These are phyloP conservation scores for Citrus australasica DNA, from an alignment of 345 rosid genomes.

Conservation along the genomic window DNA sequence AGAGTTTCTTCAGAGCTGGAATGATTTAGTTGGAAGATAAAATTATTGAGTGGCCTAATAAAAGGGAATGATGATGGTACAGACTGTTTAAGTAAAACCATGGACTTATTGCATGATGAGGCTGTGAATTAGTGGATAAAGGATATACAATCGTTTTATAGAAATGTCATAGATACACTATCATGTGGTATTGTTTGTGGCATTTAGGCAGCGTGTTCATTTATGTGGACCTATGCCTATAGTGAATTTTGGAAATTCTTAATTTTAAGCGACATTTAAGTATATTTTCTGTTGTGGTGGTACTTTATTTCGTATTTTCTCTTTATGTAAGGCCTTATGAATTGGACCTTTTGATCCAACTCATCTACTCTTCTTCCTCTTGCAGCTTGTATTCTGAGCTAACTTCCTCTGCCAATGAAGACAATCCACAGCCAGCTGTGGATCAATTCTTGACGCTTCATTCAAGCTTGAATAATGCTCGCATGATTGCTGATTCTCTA, in stretches of 20 bases:
- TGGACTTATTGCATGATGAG: background rate
- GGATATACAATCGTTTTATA: background rate
- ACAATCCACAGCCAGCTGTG: constrained; percentile 80
- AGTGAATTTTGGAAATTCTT: background rate
- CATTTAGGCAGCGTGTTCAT: background rate
- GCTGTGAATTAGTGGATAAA: background rate
- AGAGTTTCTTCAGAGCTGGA: background rate
- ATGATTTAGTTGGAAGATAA: background rate
- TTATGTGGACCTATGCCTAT: background rate
- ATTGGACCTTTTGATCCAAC: background rate
- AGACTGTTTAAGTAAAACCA: background rate
- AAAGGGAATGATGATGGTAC: background rate
- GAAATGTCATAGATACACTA: background rate
- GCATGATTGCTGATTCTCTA: constrained; percentile 53
- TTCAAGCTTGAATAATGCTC: constrained; percentile 52
- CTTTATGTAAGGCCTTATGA: background rate
- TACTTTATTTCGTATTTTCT: background rate
- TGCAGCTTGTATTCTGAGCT: constrained; percentile 76
- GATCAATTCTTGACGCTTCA: constrained; percentile 85
- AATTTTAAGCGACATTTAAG: background rate
- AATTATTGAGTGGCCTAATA: background rate
- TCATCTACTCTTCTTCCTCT: constrained; percentile 1
- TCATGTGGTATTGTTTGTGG: background rate
- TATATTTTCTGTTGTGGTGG: background rate
- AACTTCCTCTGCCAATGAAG: constrained; percentile 71